These are phyloP conservation scores for Venturia aucupariae DNA, from an alignment of 2,329 filamentous ascomycete genomes.

Conservation along the genomic window DNA sequence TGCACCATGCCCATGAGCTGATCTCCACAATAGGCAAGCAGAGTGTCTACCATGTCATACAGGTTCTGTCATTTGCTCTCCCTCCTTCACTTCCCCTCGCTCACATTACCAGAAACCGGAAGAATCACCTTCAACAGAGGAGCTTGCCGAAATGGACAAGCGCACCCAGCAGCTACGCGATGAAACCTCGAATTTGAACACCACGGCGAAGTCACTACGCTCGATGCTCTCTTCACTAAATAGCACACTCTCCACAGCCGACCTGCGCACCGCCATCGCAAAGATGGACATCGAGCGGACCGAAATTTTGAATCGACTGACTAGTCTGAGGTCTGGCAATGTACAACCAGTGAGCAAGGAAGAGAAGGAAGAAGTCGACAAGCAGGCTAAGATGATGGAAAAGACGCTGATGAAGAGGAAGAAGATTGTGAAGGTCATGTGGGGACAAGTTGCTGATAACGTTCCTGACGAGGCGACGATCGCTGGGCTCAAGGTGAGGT, in stretches of 20 bases:
- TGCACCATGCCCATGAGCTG: background rate
- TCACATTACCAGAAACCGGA: conserved; percentile 29
- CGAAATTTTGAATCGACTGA: conserved; percentile 33
- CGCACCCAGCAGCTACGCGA: conserved; percentile 39
- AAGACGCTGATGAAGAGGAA: conserved; percentile 32
- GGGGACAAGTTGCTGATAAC: conserved; percentile 39
- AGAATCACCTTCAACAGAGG: conserved; percentile 38
- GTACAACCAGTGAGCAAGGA: conserved; percentile 38
- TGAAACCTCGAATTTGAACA: conserved; percentile 35
- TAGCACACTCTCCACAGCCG: conserved; percentile 40
- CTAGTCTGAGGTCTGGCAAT: conserved; percentile 31
- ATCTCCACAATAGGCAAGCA: conserved; percentile 43
- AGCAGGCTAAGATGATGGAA: conserved; percentile 36
- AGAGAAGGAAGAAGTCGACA: conserved; percentile 39
- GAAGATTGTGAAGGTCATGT: conserved; percentile 43
- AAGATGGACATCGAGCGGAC: conserved; percentile 37
- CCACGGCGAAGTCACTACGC: conserved; percentile 41
- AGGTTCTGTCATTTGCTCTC: conserved; percentile 25
- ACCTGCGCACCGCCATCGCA: conserved; percentile 37
- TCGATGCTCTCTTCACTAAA: conserved; percentile 37
- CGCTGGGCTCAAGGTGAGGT: background rate
- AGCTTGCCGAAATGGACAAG: conserved; percentile 41
- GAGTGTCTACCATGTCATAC: conserved; percentile 48
- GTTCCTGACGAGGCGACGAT: conserved; percentile 23
- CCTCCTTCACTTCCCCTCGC: background rate